Evolutionary conservation across 352 stramenopile species (phyloP), one percentile per base, ranked within the genome.

Genomic region (Pythium brachiatum): DNA sequence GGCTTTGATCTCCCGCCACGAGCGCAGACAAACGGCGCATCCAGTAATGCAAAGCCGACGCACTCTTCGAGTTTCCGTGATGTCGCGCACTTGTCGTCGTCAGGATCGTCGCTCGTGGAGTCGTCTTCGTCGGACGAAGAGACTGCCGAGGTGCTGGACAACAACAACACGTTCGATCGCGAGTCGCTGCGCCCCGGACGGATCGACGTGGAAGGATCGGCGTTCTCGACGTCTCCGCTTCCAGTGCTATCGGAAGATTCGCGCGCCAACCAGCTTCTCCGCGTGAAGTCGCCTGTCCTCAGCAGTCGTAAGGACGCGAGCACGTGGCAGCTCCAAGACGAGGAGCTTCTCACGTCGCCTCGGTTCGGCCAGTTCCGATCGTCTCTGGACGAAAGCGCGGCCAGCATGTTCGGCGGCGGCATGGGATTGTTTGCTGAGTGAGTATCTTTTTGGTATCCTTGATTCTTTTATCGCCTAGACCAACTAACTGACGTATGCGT

Each of bases 251-350:
- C 67, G 16, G 54, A 65, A 59, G 54, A 52, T 32, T 25, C 29
- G 13, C 66, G 60, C 13, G 36, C 31, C 8, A 54, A 31, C 41
- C 53, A 54, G 9, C 12, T 64, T 20, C 48, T 68, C 8, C 68
- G 69, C 43, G 69, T 62, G 43, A 76, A 76, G 55, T 72, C 65
- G n/a, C 69, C 69, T 3, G 66, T 76, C n/a, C 38, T 76, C 46
- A 62, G 69, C n/a, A 69, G 39, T 16, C 65, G 69, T n/a, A 71
- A 73, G 44, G 69, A 76, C 48, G 57, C 69, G 38, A 57, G 68
- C 18, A 76, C 69, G 31, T 76, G 69, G 69, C 69, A 76, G 32
- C 50, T 76, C 2, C 69, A 76, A 57, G 65, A 74, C 16, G 69
- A 76, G 36, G 65, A 76, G 41, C 21, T 76, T 18, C 66, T 73